Evolutionary conservation across 306 rosid species (phyloP), one percentile per base, ranked within the genome.

Genomic region (Malus asiatica): DNA sequence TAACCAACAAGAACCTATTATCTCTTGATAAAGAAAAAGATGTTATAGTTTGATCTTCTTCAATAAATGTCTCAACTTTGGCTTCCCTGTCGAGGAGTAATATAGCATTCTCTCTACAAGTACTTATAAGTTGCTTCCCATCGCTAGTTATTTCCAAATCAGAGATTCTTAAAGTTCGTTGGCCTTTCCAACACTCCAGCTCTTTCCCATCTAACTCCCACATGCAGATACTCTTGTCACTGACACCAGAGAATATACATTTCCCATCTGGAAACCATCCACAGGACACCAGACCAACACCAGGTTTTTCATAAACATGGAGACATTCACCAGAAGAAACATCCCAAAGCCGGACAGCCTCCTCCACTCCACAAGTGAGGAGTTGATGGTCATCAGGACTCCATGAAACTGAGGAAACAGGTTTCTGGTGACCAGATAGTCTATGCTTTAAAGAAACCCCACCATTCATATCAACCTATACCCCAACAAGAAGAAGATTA

Each of bases 191-290:
- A 81, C 93, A 89, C 80, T 92, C 96, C 77, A 96, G 78, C 90
- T 96, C 99, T 77, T 85, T 96, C 76, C 99, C 99, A 83, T 89
- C 94, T 74, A 96, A 81, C 19, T 87, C 96, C 99, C 99, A 96
- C 86, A 86, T 86, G 90, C 96, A 90, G 80, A 96, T 92, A 83
- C 98, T 89, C 96, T 89, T 92, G 80, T 96, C 99, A 68, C 71
- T 87, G 68, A 92, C 82, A 76, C 98, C 98, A 70, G 91, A 89
- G 79, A 92, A 86, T 83, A 96, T 79, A 84, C 83, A 78, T 81
- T 88, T 90, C 60, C 98, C 99, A 80, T 87, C 86, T 60, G 99
- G 97, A 82, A 89, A 88, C 99, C 99, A 96, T 72, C 96, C 84
- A 83, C 99, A 92, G 22, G 98, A 89, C 62, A 96, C 89, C 22